These are phyloP conservation scores for Cercospora sp. DNA, from an alignment of 2,329 filamentous ascomycete genomes.

Conservation along the genomic window DNA sequence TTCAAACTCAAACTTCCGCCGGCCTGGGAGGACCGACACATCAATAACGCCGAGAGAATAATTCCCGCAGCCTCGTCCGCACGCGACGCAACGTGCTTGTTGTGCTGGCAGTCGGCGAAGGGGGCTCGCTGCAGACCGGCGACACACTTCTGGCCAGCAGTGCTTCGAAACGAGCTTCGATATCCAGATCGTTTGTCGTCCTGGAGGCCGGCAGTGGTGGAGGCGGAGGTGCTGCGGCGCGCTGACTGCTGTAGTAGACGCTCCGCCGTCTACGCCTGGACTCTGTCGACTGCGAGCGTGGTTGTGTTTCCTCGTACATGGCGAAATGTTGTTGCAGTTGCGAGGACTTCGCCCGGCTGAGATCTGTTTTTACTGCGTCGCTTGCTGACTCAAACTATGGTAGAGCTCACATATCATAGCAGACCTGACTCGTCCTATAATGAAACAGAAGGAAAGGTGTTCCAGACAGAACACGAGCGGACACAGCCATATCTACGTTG, in stretches of 20 bases:
- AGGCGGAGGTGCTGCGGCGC: slow-evolving; percentile 1
- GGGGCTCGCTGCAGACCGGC: slow-evolving; percentile 1
- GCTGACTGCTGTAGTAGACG: slow-evolving; percentile 6
- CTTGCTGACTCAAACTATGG: background rate
- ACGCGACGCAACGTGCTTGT: slow-evolving; percentile 17
- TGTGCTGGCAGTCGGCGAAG: slow-evolving; percentile 10
- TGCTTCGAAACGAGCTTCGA: slow-evolving; percentile 6
- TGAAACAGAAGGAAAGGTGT: background rate
- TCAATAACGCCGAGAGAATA: slow-evolving; percentile 8
- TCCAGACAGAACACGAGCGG: background rate
- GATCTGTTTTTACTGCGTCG: background rate
- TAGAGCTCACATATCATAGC: slow-evolving; percentile 2
- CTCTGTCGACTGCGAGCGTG: slow-evolving; percentile 1
- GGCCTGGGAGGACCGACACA: background rate
- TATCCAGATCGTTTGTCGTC: background rate
- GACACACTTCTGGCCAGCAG: slow-evolving; percentile 9
- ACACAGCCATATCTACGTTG: background rate
- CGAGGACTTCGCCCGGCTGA: background rate
- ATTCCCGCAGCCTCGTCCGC: slow-evolving; percentile 7
- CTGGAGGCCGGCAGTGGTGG: background rate
- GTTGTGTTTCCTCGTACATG: background rate
- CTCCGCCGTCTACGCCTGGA: slow-evolving; percentile 4
- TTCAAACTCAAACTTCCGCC: background rate
- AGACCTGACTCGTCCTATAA: background rate
- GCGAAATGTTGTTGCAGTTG: background rate